Evolutionary conservation across 768 basidiomycete species (phyloP).

Genomic region (Chlorophyllum brunneum): DNA sequence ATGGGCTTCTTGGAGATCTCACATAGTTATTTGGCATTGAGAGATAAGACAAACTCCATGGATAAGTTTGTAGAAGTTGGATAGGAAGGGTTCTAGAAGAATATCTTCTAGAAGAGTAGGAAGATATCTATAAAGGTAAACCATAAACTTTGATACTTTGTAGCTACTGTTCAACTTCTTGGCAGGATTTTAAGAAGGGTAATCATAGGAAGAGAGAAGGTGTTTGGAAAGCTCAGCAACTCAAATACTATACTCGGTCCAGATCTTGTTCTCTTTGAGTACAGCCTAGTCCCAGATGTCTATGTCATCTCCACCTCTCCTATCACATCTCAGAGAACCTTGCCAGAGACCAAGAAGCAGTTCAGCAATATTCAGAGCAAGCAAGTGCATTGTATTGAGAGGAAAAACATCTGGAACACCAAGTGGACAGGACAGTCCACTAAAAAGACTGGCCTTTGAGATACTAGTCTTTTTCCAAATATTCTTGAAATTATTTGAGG

Average conservation of each 20-base stretch:
- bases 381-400: slow-evolving; percentile 39
- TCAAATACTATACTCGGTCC: slow-evolving; percentile 30
- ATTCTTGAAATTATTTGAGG: slow-evolving; percentile 17
- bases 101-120: slow-evolving; percentile 25
- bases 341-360: slow-evolving; percentile 33
- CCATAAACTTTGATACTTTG: slow-evolving; percentile 32
- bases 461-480: slow-evolving; percentile 31
- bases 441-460: slow-evolving; percentile 31
- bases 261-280: slow-evolving; percentile 21
- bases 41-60: slow-evolving; percentile 19
- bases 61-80: slow-evolving; percentile 27
- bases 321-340: slow-evolving; percentile 25
- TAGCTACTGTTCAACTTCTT: slow-evolving; percentile 36
- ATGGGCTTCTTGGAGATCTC: slow-evolving; percentile 22
- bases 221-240: slow-evolving; percentile 21
- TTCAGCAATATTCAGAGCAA: slow-evolving; percentile 31
- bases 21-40: slow-evolving; percentile 18
- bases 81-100: slow-evolving; percentile 20
- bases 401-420: slow-evolving; percentile 31
- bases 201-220: slow-evolving; percentile 23
- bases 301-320: slow-evolving; percentile 10
- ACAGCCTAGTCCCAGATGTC: slow-evolving; percentile 27
- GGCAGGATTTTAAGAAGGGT: slow-evolving; percentile 25
- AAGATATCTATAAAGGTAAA: slow-evolving; percentile 31
- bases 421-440: slow-evolving; percentile 25